phyloP scores from a whole-genome alignment of 345 rosid genomes.

The Barbarea vulgaris region DNA sequence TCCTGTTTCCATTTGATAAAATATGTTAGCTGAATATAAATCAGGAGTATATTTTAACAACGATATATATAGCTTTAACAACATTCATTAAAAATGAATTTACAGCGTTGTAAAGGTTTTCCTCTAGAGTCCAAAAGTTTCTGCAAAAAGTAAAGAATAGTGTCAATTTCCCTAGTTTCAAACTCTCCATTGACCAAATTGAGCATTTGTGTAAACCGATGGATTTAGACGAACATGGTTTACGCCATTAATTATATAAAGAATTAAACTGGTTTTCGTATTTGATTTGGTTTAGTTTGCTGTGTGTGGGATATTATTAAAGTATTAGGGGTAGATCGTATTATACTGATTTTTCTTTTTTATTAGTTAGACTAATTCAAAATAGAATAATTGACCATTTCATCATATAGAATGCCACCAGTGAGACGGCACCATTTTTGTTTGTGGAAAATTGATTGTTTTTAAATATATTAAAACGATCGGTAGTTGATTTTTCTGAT shows the following conservation, averaged over 20 bases:
- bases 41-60: neutral
- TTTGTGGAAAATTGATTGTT: slow-evolving; percentile 23
- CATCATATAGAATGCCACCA: slow-evolving; percentile 16
- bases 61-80: neutral
- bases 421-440: slow-evolving; percentile 30
- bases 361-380: slow-evolving; percentile 31
- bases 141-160: neutral
- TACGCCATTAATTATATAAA: neutral
- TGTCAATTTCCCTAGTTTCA: neutral
- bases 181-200: neutral
- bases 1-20: slow-evolving; percentile 18
- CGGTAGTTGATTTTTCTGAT: slow-evolving; percentile 11
- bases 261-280: slow-evolving; percentile 12
- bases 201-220: neutral
- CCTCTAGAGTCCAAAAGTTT: neutral
- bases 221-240: neutral
- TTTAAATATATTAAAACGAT: neutral
- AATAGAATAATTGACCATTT: slow-evolving; percentile 29
- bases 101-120: neutral
- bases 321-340: neutral
- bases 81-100: neutral
- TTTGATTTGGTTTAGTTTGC: slow-evolving; percentile 11
- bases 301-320: neutral
- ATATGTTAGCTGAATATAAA: neutral
- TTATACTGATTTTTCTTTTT: neutral